These are phyloP conservation scores for Diversispora epigaea DNA, from an alignment of 192 early-diverging fungal genomes.

Conservation along the genomic window DNA sequence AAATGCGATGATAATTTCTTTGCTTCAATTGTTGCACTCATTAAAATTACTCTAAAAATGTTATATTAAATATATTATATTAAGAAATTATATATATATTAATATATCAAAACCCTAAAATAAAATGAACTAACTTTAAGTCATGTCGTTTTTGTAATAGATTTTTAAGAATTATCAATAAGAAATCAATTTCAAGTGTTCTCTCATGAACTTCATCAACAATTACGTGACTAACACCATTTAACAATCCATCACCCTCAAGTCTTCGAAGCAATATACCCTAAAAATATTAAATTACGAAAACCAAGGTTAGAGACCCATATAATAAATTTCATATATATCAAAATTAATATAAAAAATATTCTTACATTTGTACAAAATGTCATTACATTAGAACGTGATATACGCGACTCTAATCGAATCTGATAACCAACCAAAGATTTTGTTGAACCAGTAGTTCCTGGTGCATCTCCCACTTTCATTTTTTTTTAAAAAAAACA, in stretches of 20 bases:
- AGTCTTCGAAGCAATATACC: slow-evolving; percentile 71
- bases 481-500: too few species aligned
- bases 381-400: slow-evolving; percentile 58
- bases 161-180: slow-evolving; percentile 63
- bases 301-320: neutral
- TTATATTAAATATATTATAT: slow-evolving; percentile 7
- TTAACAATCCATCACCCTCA: slow-evolving; percentile 58
- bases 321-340: neutral
- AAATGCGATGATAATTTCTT: slow-evolving; percentile 61
- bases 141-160: slow-evolving; percentile 50
- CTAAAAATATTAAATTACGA: slow-evolving; percentile 40
- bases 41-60: slow-evolving; percentile 64
- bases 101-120: neutral
- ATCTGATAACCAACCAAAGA: slow-evolving; percentile 76
- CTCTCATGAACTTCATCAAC: slow-evolving; percentile 84
- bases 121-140: slow-evolving; percentile 44
- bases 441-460: slow-evolving; percentile 48
- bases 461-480: slow-evolving; percentile 55
- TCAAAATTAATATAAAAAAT: neutral
- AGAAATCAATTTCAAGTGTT: slow-evolving; percentile 72
- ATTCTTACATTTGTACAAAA: slow-evolving; percentile 71
- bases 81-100: slow-evolving; percentile 11
- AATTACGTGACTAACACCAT: slow-evolving; percentile 65
- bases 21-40: slow-evolving; percentile 77
- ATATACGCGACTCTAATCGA: slow-evolving; percentile 58